These are phyloP conservation scores for Solanum chiquidenum DNA, from an alignment of 257 asterid genomes.

Conservation along the genomic window DNA sequence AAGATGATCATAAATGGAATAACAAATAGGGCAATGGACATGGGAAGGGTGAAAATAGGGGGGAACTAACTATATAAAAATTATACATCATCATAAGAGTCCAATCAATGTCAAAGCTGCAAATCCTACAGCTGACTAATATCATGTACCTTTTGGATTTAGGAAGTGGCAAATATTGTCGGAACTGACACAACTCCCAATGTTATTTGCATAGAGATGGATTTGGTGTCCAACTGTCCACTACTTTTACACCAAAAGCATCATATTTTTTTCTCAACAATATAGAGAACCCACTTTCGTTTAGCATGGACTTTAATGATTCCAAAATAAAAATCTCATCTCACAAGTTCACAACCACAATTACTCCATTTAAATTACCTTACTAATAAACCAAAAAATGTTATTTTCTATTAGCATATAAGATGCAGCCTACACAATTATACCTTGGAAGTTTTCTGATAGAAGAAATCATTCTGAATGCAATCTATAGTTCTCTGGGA, in stretches of 20 bases:
- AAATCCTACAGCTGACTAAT: neutral
- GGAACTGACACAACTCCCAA: neutral
- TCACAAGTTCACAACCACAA: neutral
- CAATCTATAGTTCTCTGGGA: neutral
- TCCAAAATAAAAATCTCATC: neutral
- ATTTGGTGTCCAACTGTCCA: neutral
- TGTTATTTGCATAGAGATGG: neutral
- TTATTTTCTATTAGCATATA: neutral
- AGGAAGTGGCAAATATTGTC: neutral
- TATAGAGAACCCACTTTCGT: neutral
- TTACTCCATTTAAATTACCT: neutral
- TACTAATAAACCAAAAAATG: neutral
- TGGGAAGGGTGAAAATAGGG: neutral
- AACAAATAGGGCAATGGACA: neutral
- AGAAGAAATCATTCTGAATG: neutral
- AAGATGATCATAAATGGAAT: neutral
- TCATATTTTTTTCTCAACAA: neutral
- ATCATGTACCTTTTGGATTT: neutral
- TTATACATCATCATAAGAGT: neutral
- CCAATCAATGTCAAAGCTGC: neutral
- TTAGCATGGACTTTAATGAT: neutral
- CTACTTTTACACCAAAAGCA: neutral
- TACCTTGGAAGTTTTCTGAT: neutral
- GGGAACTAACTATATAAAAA: neutral
- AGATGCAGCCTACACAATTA: neutral